A percentile compares a stretch with the other conserved stretches of the same genome.
phyloP scores from a whole-genome alignment of 306 rosid genomes.

The Dalbergia cochinchinensis region DNA sequence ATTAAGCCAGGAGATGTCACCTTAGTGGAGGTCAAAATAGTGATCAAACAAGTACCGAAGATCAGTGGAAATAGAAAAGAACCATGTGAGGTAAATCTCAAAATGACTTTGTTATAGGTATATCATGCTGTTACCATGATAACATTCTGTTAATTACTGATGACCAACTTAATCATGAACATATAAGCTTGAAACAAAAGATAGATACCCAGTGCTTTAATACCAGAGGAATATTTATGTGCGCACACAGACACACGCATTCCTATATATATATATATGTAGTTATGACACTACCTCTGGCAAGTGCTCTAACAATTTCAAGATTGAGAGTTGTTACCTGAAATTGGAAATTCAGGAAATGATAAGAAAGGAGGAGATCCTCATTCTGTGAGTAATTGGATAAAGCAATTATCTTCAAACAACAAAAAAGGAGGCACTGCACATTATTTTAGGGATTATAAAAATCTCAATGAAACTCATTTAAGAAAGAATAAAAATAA shows the following conservation, averaged over 20 bases:
- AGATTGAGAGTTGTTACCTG: slow-evolving; percentile 95
- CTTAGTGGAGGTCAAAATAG: slow-evolving; percentile 14
- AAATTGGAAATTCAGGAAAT: slow-evolving; percentile 45
- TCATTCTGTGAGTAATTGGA: slow-evolving; percentile 14
- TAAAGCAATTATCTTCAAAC: slow-evolving; percentile 14
- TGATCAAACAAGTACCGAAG: slow-evolving; percentile 13
- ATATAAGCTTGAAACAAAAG: slow-evolving; percentile 44
- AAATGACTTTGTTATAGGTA: background rate
- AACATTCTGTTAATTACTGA: slow-evolving; percentile 6
- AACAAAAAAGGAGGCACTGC: slow-evolving; percentile 1
- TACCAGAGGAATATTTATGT: background rate
- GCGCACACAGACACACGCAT: background rate
- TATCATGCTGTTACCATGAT: slow-evolving; percentile 4
- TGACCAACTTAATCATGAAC: slow-evolving; percentile 9
- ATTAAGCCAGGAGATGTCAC: slow-evolving; percentile 28
- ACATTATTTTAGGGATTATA: slow-evolving; percentile 18
- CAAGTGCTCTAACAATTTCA: slow-evolving; percentile 91
- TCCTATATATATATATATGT: slow-evolving; percentile 20
- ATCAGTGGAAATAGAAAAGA: slow-evolving; percentile 21
- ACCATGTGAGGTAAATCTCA: slow-evolving; percentile 18
- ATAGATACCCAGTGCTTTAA: slow-evolving; percentile 10
- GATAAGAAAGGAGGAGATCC: slow-evolving; percentile 35
- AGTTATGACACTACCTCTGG: slow-evolving; percentile 69
- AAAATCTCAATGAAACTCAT: slow-evolving; percentile 11
- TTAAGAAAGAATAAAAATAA: background rate